Conservation (phyloP, 2,329 filamentous ascomycete genomes). For the Domatiomyces globalis region DNA sequence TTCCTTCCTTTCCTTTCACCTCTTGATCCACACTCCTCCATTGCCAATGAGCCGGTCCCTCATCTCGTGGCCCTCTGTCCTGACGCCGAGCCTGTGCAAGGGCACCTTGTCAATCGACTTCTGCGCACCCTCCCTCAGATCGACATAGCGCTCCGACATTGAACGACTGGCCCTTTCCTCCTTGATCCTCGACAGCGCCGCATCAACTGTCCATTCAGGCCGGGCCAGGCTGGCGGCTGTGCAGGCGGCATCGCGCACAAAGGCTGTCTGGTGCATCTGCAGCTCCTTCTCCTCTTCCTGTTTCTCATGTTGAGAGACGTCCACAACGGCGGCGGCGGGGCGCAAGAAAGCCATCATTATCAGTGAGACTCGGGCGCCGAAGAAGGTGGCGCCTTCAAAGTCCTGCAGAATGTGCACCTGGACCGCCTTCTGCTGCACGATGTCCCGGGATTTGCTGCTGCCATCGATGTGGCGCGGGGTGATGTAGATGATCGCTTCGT, state of each 20-base stretch:
- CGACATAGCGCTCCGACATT: constrained; percentile 33
- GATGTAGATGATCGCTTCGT: constrained; percentile 45
- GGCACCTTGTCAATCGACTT: constrained; percentile 43
- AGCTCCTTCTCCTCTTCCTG: constrained; percentile 28
- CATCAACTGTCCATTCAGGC: constrained; percentile 27
- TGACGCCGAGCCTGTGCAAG: constrained; percentile 44
- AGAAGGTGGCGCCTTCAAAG: constrained; percentile 31
- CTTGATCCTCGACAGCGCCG: constrained; percentile 18
- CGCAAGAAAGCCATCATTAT: constrained; percentile 49
- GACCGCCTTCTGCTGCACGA: constrained; percentile 40
- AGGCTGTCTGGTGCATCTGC: constrained; percentile 21
- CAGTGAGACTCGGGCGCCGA: constrained; percentile 36
- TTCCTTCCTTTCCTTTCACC: constrained; percentile 2
- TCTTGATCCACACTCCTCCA: constrained; percentile 16
- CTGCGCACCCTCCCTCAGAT: constrained; percentile 38
- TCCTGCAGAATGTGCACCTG: constrained; percentile 41
- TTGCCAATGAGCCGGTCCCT: constrained; percentile 14
- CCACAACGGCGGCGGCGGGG: no score
- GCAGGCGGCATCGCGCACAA: constrained; percentile 25
- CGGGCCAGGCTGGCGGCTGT: constrained; percentile 26
- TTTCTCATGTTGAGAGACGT: constrained; percentile 24
- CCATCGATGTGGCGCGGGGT: constrained; percentile 27
- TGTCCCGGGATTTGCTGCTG: constrained; percentile 28
- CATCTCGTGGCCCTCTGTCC: constrained; percentile 26
- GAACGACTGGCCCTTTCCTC: constrained; percentile 30